Conservation (phyloP, 2,329 filamentous ascomycete genomes). For the Colletotrichum navitas region DNA sequence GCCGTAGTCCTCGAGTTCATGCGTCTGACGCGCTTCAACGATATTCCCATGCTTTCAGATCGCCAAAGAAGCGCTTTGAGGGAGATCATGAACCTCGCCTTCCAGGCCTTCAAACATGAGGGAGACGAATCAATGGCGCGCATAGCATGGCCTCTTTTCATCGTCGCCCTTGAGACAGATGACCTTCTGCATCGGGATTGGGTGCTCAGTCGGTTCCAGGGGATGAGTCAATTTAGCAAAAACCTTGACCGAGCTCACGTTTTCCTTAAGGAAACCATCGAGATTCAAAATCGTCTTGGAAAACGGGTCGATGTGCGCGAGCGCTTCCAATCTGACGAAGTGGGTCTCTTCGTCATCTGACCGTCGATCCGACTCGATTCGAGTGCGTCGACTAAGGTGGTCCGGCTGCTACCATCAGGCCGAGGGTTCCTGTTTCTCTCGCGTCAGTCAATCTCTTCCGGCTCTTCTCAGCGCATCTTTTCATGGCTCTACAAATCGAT, state of each 20-base stretch:
- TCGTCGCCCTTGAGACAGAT: slow-evolving; percentile 53
- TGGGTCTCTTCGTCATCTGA: slow-evolving; percentile 45
- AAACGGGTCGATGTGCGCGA: slow-evolving; percentile 43
- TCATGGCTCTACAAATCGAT: neutral
- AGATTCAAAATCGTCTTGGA: slow-evolving; percentile 41
- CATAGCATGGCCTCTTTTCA: slow-evolving; percentile 52
- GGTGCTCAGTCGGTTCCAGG: slow-evolving; percentile 50
- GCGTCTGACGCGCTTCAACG: slow-evolving; percentile 42
- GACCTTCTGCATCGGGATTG: slow-evolving; percentile 51
- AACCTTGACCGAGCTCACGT: slow-evolving; percentile 50
- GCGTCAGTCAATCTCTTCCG: neutral
- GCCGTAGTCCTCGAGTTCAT: slow-evolving; percentile 50
- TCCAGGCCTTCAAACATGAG: slow-evolving; percentile 50
- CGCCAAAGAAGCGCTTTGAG: slow-evolving; percentile 34
- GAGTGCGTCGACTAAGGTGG: neutral
- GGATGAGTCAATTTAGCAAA: slow-evolving; percentile 49
- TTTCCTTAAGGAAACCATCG: slow-evolving; percentile 47
- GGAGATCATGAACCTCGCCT: slow-evolving; percentile 50
- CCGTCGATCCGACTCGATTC: neutral
- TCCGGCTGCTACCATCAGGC: neutral
- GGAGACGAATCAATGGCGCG: slow-evolving; percentile 50
- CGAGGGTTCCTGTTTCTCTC: neutral
- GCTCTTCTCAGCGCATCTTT: neutral
- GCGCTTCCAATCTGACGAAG: slow-evolving; percentile 35
- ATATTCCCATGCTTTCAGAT: slow-evolving; percentile 33